Conservation (phyloP, 257 asterid species). For the Rhazya stricta region DNA sequence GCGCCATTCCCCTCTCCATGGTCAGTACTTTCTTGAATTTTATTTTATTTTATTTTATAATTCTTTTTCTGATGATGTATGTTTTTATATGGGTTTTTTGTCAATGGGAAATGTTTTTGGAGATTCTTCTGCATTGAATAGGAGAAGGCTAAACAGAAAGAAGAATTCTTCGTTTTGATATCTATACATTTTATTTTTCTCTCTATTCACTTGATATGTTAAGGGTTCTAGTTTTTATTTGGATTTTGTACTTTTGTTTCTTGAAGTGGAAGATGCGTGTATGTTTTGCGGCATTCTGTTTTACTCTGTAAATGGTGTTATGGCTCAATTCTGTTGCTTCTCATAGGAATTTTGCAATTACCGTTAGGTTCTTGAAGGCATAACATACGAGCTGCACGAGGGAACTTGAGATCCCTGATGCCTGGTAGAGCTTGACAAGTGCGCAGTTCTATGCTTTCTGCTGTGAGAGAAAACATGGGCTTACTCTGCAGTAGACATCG, state of each 20-base stretch:
- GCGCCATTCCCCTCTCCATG: conserved; percentile 6
- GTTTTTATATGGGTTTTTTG: not conserved
- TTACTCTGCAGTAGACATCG: conserved; percentile 86
- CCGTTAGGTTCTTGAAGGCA: conserved; percentile 31
- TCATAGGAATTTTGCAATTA: conserved; percentile 2
- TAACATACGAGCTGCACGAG: conserved; percentile 19
- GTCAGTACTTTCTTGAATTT: conserved; percentile 12
- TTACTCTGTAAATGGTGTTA: not conserved
- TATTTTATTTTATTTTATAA: not conserved
- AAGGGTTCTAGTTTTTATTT: conserved; percentile 1
- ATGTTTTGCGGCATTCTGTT: conserved; percentile 5
- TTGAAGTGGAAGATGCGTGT: not conserved
- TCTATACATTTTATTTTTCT: not conserved
- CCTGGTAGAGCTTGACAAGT: conserved; percentile 31
- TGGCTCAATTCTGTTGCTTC: not conserved
- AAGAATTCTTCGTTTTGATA: not conserved
- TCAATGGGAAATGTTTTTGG: not conserved
- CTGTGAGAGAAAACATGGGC: conserved; percentile 60
- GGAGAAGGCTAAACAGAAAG: not conserved
- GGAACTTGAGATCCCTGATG: conserved; percentile 30
- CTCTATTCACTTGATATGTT: not conserved
- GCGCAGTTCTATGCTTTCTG: conserved; percentile 40
- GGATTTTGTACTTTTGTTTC: not conserved
- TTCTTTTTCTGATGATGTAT: not conserved
- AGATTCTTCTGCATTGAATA: not conserved